Base-by-base conservation (phyloP, 176 grass and related monocot species). In the Zea luxurians region DNA sequence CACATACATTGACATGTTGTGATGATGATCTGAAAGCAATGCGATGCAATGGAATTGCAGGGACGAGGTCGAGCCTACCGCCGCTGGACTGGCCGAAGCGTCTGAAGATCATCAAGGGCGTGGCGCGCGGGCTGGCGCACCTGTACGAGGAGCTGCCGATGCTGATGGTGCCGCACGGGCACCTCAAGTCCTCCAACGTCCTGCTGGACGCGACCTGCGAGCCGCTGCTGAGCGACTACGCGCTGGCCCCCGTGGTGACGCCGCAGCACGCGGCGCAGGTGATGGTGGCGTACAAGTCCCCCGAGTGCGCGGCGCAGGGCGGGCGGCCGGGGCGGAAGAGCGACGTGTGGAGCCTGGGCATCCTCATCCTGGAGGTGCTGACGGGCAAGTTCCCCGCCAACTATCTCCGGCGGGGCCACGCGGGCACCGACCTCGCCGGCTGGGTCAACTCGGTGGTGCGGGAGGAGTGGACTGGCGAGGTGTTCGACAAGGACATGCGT, bases 331-430 rank as follows among this genome's bases (percentile, higher is more conserved):
- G 64, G 55, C 50, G 61, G 49, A 98, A 94, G 82, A 98, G 91
- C 79, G 95, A 98, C 84, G 91, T 94, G 9, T 98, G 95, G 95
- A 98, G 91, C 86, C 81, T 94, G 4, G 95, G 95, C 34, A 94
- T 98, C 61, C 62, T 94, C 47, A 78, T 94, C 61, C 83, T 94
- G 1, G 95, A 94, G 83, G 66, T 94, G 17, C 84, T 98, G 4
- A 98, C 95, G 0, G 92, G 95, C 0, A 92, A 87, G 88, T 94
- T 98, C 63, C 91, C 95, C 3, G 71, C 87, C 1, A 93, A 88
- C 85, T 86, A 92, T 70, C 81, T 92, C 37, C 81, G 67, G 12
- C 78, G 78, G 45, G 91, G 89, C 11, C 81, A 71, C 66, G 82
- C 63, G 7, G 85, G 75, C 36, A 65, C 67, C 4, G 95, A 94